phyloP scores from a whole-genome alignment of 805 yeast genomes.

The Kluyveromyces starmeri region DNA sequence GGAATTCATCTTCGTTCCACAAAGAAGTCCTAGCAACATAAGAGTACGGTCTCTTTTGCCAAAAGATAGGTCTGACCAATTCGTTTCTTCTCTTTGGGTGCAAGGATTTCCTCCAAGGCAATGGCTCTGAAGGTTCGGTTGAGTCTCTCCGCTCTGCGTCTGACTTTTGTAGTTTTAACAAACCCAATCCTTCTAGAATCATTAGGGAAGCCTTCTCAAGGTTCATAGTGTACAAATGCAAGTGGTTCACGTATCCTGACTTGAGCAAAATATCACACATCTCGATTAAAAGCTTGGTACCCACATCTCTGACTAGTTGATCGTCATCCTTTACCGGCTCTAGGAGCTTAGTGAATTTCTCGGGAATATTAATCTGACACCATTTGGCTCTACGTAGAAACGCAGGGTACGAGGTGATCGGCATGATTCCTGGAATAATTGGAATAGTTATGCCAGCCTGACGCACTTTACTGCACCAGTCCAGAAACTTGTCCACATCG shows the following conservation, averaged over 20 bases:
- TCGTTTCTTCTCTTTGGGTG: conserved; percentile 74
- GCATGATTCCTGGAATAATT: conserved; percentile 97
- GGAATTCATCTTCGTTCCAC: conserved; percentile 85
- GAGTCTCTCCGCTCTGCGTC: conserved; percentile 14
- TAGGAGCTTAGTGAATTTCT: conserved; percentile 54
- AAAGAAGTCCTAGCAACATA: conserved; percentile 82
- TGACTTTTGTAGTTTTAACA: conserved; percentile 32
- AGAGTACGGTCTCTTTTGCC: conserved; percentile 89
- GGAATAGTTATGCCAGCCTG: conserved; percentile 72
- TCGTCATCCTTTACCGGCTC: conserved; percentile 89
- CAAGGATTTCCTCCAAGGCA: conserved; percentile 91
- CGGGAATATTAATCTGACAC: conserved; percentile 82
- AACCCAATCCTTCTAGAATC: conserved; percentile 68
- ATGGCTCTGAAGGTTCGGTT: conserved; percentile 18
- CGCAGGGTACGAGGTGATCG: conserved; percentile 89
- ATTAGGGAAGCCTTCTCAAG: conserved; percentile 83
- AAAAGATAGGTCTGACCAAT: conserved; percentile 86
- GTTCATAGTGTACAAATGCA: conserved; percentile 97
- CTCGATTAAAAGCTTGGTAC: conserved; percentile 71
- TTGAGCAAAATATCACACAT: conserved; percentile 71
- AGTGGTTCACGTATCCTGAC: conserved; percentile 68
- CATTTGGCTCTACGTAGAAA: conserved; percentile 90
- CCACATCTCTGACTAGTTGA: conserved; percentile 73
- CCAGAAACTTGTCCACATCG: conserved; percentile 72
- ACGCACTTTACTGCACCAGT: conserved; percentile 70